Percentiles rank a stretch among this genome's conserved stretches.
These are phyloP conservation scores for Alternaria tenuissima DNA, from an alignment of 2,329 filamentous ascomycete species.

Conservation along the genomic window DNA sequence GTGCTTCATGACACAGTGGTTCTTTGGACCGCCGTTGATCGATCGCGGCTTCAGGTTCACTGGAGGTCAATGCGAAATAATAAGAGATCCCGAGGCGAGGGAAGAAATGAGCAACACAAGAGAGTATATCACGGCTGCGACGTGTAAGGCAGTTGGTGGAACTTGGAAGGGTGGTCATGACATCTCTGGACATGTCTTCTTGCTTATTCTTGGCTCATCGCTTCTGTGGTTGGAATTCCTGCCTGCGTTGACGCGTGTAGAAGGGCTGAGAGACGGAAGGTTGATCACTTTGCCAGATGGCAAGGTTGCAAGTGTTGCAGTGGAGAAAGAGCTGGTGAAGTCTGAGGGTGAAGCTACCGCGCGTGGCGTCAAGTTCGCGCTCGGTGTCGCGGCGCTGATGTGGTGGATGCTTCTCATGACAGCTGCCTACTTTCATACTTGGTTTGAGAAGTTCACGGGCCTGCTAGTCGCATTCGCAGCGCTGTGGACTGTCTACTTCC, in stretches of 20 bases:
- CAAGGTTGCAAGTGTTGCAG: conserved; percentile 60
- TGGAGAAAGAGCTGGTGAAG: conserved; percentile 52
- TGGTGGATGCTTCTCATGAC: conserved; percentile 99
- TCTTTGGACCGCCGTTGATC: conserved; percentile 88
- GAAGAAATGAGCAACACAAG: conserved; percentile 57
- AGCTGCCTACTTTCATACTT: conserved; percentile 97
- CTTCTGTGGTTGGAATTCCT: conserved; percentile 85
- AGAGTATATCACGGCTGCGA: conserved; percentile 73
- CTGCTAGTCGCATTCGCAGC: conserved; percentile 57
- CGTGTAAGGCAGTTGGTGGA: conserved; percentile 84
- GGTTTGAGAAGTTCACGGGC: conserved; percentile 84
- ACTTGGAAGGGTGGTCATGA: conserved; percentile 94
- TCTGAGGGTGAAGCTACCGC: conserved; percentile 50
- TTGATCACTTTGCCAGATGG: conserved; percentile 72
- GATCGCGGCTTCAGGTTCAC: conserved; percentile 90
- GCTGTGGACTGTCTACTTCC: conserved; percentile 58
- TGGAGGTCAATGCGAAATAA: conserved; percentile 79
- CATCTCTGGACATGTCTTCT: conserved; percentile 93
- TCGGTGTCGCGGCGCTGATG: conserved; percentile 72
- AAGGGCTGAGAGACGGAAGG: conserved; percentile 66
- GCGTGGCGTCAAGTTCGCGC: conserved; percentile 63
- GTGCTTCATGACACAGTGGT: conserved; percentile 94
- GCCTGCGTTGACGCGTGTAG: conserved; percentile 61
- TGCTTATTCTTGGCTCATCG: conserved; percentile 83
- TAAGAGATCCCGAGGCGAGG: conserved; percentile 58